Percentiles rank a stretch among this genome's conserved stretches.
Conservation (phyloP, 1,139 yeast species). For the Barnettozyma hawaiiensis region DNA sequence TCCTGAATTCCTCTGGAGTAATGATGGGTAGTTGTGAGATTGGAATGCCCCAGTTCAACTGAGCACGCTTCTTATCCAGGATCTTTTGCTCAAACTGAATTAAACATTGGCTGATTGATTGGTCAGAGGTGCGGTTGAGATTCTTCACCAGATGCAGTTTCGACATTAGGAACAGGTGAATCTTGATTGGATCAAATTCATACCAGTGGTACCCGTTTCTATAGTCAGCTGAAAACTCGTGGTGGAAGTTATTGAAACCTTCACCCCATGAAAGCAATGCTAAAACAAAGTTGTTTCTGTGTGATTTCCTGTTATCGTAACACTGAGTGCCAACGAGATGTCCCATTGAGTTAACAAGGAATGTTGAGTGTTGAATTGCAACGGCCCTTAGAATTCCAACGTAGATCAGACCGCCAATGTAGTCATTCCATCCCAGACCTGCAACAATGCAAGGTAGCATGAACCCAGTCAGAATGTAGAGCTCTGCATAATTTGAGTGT, state of each 20-base stretch:
- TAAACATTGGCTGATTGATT: slow-evolving; percentile 48
- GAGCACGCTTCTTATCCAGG: slow-evolving; percentile 54
- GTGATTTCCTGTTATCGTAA: slow-evolving; percentile 58
- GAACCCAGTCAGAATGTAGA: slow-evolving; percentile 43
- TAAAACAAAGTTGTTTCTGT: slow-evolving; percentile 41
- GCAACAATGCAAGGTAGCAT: slow-evolving; percentile 45
- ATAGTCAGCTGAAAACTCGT: slow-evolving; percentile 69
- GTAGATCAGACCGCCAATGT: slow-evolving; percentile 51
- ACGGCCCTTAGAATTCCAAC: slow-evolving; percentile 58
- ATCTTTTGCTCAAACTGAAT: slow-evolving; percentile 63
- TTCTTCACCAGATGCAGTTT: slow-evolving; percentile 35
- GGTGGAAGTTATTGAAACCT: slow-evolving; percentile 63
- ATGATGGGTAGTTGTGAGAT: slow-evolving; percentile 58
- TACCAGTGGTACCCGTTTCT: slow-evolving; percentile 46
- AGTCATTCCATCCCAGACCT: slow-evolving; percentile 41
- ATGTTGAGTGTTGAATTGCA: slow-evolving; percentile 51
- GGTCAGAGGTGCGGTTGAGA: slow-evolving; percentile 39
- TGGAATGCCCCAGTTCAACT: slow-evolving; percentile 73
- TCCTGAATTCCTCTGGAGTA: slow-evolving; percentile 46
- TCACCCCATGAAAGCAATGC: slow-evolving; percentile 61
- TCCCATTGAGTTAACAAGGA: slow-evolving; percentile 55
- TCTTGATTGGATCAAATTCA: slow-evolving; percentile 64
- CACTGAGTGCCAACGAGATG: slow-evolving; percentile 56
- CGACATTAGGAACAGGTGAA: slow-evolving; percentile 43
- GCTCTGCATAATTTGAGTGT: slow-evolving; percentile 38